Evolutionary conservation across 768 basidiomycete genomes (phyloP).

Genomic region (Boletus vermiculosoides): DNA sequence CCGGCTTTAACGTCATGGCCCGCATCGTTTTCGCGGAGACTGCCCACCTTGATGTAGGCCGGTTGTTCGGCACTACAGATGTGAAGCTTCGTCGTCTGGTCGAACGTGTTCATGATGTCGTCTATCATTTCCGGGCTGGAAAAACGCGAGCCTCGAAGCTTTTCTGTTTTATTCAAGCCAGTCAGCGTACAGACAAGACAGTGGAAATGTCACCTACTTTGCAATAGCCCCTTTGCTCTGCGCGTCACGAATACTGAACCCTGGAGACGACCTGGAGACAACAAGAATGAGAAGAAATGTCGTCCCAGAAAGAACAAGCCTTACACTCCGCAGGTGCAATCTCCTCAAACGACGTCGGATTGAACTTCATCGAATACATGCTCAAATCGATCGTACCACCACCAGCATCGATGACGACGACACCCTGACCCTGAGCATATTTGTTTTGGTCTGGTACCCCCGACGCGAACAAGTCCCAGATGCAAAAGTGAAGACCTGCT

Average conservation of each 20-base stretch:
- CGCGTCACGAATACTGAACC: slow-evolving; percentile 38
- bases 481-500: slow-evolving; percentile 56
- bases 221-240: slow-evolving; percentile 25
- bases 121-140: slow-evolving; percentile 31
- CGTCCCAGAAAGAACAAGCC: neutral
- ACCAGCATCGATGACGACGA: slow-evolving; percentile 51
- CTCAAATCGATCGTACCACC: slow-evolving; percentile 42
- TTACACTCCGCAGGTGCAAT: slow-evolving; percentile 34
- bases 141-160: slow-evolving; percentile 27
- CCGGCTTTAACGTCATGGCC: slow-evolving; percentile 33
- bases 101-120: slow-evolving; percentile 34
- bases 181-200: neutral
- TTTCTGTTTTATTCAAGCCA: slow-evolving; percentile 13
- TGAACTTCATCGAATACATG: slow-evolving; percentile 36
- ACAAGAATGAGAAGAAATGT: neutral
- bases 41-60: slow-evolving; percentile 41
- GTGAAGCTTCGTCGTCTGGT: slow-evolving; percentile 37
- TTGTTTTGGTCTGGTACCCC: slow-evolving; percentile 8
- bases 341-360: slow-evolving; percentile 37
- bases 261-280: slow-evolving; percentile 32
- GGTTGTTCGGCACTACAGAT: slow-evolving; percentile 35
- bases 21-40: slow-evolving; percentile 32
- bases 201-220: slow-evolving; percentile 24
- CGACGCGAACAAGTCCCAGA: slow-evolving; percentile 33
- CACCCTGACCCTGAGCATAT: slow-evolving; percentile 26